Evolutionary conservation across 2,329 filamentous ascomycete genomes (phyloP).

Genomic region (Fusarium nanum): DNA sequence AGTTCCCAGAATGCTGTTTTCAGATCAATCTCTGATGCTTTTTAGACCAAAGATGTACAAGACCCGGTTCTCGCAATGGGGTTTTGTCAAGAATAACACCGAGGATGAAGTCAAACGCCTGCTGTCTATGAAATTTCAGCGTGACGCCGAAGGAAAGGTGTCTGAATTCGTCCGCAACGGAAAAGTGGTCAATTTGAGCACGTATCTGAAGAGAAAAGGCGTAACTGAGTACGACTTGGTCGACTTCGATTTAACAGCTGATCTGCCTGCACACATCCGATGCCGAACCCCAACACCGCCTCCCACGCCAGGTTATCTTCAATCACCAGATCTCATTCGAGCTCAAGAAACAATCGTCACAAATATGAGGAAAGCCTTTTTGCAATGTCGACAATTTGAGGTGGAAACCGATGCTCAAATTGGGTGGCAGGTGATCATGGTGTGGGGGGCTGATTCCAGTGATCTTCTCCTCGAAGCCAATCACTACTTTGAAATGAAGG

Average conservation of each 20-base stretch:
- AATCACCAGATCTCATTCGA: constrained; percentile 57
- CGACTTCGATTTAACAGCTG: constrained; percentile 57
- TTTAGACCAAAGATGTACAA: constrained; percentile 66
- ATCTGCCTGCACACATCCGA: constrained; percentile 57
- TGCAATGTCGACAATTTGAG: constrained; percentile 59
- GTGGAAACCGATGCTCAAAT: constrained; percentile 53
- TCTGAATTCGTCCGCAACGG: constrained; percentile 65
- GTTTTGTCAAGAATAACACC: constrained; percentile 66
- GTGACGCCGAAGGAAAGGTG: constrained; percentile 64
- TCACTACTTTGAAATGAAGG: constrained; percentile 55
- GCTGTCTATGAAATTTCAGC: constrained; percentile 64
- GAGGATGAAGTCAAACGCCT: constrained; percentile 64
- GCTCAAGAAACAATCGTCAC: constrained; percentile 58
- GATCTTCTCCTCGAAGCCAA: constrained; percentile 59
- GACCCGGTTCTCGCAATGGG: constrained; percentile 66
- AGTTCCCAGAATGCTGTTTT: constrained; percentile 32
- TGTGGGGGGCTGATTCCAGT: constrained; percentile 59
- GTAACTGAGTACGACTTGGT: constrained; percentile 65
- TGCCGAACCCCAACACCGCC: constrained; percentile 60
- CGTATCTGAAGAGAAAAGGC: constrained; percentile 64
- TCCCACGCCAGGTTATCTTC: constrained; percentile 55
- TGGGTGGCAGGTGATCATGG: constrained; percentile 56
- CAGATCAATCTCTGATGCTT: constrained; percentile 23
- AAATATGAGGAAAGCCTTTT: constrained; percentile 58
- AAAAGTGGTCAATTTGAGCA: constrained; percentile 63